Conservation (phyloP, 306 rosid species). For the Cicer yamashitae region DNA sequence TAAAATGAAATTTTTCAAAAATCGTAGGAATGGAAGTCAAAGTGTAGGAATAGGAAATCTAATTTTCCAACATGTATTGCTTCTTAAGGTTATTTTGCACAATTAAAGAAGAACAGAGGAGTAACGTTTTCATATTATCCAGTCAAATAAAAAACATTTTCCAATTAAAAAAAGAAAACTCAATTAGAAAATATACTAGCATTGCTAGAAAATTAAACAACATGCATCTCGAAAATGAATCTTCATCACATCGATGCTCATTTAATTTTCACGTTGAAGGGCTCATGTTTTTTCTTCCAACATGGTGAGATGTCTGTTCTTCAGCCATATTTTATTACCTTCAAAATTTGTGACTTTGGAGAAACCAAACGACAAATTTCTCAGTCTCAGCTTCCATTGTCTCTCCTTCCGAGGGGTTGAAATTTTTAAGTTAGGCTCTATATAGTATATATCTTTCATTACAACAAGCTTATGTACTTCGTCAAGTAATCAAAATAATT, state of each 20-base stretch:
- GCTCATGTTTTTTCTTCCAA: constrained; percentile 67
- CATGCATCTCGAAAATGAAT: constrained; percentile 71
- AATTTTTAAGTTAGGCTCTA: constrained; percentile 15
- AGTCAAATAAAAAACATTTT: too few relatives aligned
- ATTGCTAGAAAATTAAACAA: constrained; percentile 30
- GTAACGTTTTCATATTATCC: too few relatives aligned
- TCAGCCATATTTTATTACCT: constrained; percentile 50
- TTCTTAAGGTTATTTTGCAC: too few relatives aligned
- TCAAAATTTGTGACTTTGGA: constrained; percentile 50
- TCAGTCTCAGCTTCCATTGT: constrained; percentile 44
- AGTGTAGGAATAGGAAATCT: too few relatives aligned
- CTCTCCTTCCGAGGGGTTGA: constrained; percentile 49
- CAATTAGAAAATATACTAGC: not conserved
- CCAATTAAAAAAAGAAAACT: too few relatives aligned
- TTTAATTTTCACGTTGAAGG: constrained; percentile 66
- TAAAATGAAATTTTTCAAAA: too few relatives aligned
- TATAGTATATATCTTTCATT: not conserved
- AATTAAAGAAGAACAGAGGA: too few relatives aligned
- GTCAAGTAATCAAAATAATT: too few relatives aligned
- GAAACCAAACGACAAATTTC: constrained; percentile 50
- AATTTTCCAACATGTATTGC: too few relatives aligned
- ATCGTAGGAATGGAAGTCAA: too few relatives aligned
- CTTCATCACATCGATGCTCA: constrained; percentile 65
- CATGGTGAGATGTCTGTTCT: constrained; percentile 88
- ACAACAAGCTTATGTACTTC: too few relatives aligned